phyloP scores from a whole-genome alignment of 2,329 filamentous ascomycete genomes.

The Zasmidium cellare region DNA sequence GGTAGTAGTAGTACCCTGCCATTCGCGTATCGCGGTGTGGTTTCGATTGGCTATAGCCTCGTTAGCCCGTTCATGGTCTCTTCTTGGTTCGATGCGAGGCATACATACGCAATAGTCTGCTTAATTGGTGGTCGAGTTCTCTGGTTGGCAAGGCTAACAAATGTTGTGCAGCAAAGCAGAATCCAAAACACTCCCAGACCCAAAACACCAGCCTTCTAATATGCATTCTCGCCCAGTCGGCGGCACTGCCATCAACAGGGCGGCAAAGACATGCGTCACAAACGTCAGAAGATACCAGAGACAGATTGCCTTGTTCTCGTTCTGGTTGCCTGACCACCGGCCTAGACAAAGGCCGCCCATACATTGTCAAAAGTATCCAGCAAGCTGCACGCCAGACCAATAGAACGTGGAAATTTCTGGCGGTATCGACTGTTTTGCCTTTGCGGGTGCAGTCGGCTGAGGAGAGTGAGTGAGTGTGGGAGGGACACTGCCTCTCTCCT shows the following conservation, averaged over 20 bases:
- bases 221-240: conserved; percentile 3
- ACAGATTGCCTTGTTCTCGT: not conserved
- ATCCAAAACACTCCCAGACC: not conserved
- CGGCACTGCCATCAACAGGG: conserved; percentile 4
- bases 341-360: conserved; percentile 1
- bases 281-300: conserved; percentile 4
- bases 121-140: not conserved
- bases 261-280: not conserved
- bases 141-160: not conserved
- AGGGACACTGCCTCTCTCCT: not conserved
- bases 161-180: not conserved
- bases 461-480: not conserved
- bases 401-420: not conserved
- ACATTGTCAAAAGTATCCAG: not conserved
- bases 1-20: not conserved
- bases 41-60: not conserved
- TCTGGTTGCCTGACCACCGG: not conserved
- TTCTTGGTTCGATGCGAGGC: not conserved
- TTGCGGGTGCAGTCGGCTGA: not conserved
- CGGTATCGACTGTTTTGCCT: not conserved
- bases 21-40: not conserved
- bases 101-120: too few relatives aligned
- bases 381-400: not conserved
- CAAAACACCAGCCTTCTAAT: conserved; percentile 5
- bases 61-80: not conserved